phyloP scores from a whole-genome alignment of 495 filamentous ascomycete genomes.

The Lichina pygmaea region DNA sequence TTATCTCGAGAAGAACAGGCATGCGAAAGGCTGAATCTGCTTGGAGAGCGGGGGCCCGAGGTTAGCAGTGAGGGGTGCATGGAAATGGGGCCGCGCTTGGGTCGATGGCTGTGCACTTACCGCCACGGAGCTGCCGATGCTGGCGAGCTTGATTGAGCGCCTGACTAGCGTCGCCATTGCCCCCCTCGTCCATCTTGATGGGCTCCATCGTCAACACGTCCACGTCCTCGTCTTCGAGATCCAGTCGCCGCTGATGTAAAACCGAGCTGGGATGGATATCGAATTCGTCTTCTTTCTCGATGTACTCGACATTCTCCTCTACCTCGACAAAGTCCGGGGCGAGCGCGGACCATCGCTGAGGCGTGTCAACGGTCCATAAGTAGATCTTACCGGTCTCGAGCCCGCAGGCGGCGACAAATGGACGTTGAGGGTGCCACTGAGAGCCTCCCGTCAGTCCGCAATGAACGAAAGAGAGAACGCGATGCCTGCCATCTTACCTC shows the following conservation, averaged over 20 bases:
- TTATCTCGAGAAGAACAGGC: constrained; percentile 65
- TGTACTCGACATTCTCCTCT: constrained; percentile 92
- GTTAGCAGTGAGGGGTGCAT: too few relatives aligned
- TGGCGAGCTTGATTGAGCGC: too few relatives aligned
- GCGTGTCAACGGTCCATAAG: constrained; percentile 75
- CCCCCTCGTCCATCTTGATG: constrained; percentile 20
- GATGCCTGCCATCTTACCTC: constrained; percentile 17
- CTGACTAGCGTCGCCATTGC: too few relatives aligned
- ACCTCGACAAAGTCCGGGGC: constrained; percentile 94
- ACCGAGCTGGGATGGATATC: constrained; percentile 92
- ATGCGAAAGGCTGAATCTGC: constrained; percentile 46
- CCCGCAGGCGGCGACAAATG: constrained; percentile 69
- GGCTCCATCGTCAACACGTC: constrained; percentile 61
- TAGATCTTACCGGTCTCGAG: constrained; percentile 73
- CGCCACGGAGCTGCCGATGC: too few relatives aligned
- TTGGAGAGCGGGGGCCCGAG: constrained; percentile 4
- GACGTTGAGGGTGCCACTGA: constrained; percentile 72
- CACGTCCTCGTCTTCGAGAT: constrained; percentile 69
- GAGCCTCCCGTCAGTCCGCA: not conserved
- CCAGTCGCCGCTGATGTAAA: constrained; percentile 67
- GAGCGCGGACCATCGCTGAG: constrained; percentile 87
- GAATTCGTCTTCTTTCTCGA: constrained; percentile 89
- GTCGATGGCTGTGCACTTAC: constrained; percentile 9
- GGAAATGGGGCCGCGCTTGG: too few relatives aligned
- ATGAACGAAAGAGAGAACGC: too few relatives aligned